Conservation (phyloP, 805 yeast species). For the Clavispora carvajalis region DNA sequence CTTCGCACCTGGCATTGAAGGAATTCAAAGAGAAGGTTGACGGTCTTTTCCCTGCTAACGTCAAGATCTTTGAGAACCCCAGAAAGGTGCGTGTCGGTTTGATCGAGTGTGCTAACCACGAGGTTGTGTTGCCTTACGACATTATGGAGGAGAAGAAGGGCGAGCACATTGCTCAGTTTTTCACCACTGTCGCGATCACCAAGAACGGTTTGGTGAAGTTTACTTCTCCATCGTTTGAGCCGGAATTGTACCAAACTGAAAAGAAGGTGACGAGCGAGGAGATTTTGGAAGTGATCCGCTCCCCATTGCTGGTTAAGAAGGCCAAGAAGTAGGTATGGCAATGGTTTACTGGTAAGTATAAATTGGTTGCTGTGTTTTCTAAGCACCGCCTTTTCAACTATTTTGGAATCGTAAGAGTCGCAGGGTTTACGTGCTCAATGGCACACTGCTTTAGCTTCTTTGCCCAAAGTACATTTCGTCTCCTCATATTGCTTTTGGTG, state of each 20-base stretch:
- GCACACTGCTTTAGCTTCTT: too few species aligned
- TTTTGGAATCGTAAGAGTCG: too few species aligned
- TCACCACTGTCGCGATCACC: slow-evolving; percentile 71
- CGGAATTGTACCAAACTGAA: slow-evolving; percentile 47
- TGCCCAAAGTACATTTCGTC: too few species aligned
- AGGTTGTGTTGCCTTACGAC: slow-evolving; percentile 63
- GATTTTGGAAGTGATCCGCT: slow-evolving; percentile 17
- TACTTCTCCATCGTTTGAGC: slow-evolving; percentile 51
- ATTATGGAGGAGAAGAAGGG: slow-evolving; percentile 63
- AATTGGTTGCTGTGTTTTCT: too few species aligned
- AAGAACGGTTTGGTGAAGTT: slow-evolving; percentile 65
- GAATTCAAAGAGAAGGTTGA: slow-evolving; percentile 64
- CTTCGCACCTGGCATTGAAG: slow-evolving; percentile 60
- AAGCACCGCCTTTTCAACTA: too few species aligned
- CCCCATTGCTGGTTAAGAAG: slow-evolving; percentile 13
- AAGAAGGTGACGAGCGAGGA: slow-evolving; percentile 51
- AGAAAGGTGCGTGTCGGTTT: slow-evolving; percentile 70
- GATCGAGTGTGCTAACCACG: slow-evolving; percentile 65
- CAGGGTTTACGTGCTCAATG: too few species aligned
- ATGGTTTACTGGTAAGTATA: too few species aligned
- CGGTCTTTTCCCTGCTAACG: slow-evolving; percentile 60
- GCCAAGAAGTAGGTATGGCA: slow-evolving; percentile 6
- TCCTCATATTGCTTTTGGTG: too few species aligned
- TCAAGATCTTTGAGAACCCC: slow-evolving; percentile 62
- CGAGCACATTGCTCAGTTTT: slow-evolving; percentile 63